Percentiles rank a stretch among this genome's conserved stretches.
Conservation (phyloP, 257 asterid species). For the Nicotiana attenuata region DNA sequence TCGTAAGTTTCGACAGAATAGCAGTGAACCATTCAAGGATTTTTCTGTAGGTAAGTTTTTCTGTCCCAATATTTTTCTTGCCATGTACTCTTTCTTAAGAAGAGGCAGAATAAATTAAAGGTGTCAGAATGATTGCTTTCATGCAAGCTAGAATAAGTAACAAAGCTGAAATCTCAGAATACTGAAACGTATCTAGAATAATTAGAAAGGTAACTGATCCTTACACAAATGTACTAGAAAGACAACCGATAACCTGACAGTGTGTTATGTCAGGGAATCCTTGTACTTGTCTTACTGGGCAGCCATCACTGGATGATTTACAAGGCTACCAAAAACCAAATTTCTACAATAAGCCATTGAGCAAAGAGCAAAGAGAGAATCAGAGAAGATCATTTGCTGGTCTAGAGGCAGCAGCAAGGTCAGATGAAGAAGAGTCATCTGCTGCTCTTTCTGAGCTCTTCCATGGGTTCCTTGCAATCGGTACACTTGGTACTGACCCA, state of each 20-base stretch:
- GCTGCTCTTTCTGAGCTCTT: slow-evolving; percentile 67
- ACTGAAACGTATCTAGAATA: neutral
- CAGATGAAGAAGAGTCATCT: slow-evolving; percentile 48
- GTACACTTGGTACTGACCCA: slow-evolving; percentile 76
- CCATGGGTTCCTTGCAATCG: slow-evolving; percentile 95
- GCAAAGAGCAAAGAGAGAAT: slow-evolving; percentile 51
- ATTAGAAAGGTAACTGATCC: no score
- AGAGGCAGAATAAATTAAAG: neutral
- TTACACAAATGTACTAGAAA: neutral
- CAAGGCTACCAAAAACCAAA: slow-evolving; percentile 31
- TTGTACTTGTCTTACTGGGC: slow-evolving; percentile 57
- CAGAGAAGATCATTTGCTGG: slow-evolving; percentile 60
- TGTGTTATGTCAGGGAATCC: slow-evolving; percentile 25
- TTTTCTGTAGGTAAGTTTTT: slow-evolving; percentile 52
- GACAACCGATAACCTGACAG: slow-evolving; percentile 8
- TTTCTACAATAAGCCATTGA: slow-evolving; percentile 22
- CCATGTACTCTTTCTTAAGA: neutral
- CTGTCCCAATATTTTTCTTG: neutral
- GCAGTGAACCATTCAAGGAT: slow-evolving; percentile 59
- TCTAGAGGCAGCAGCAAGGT: slow-evolving; percentile 52
- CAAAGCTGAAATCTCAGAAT: neutral
- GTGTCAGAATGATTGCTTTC: no score
- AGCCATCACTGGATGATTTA: slow-evolving; percentile 37
- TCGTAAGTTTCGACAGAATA: slow-evolving; percentile 79
- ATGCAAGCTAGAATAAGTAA: neutral